A percentile compares a stretch with the other conserved stretches of the same genome.
Conservation (phyloP, 2,329 filamentous ascomycete species). For the Fusarium robinianum region DNA sequence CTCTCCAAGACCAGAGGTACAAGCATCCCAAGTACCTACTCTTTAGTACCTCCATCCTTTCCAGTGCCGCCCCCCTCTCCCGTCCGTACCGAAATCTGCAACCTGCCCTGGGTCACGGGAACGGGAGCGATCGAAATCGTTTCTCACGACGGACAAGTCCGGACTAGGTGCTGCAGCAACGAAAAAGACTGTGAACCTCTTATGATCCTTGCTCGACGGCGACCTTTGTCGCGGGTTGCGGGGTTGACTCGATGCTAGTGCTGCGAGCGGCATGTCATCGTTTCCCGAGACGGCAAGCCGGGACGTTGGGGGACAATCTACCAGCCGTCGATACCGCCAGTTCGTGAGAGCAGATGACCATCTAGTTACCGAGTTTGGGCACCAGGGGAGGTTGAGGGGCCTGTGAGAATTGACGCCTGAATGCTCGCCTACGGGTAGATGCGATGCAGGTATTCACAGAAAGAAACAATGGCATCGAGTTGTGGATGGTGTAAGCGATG, state of each 20-base stretch:
- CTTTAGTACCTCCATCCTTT: too few relatives aligned
- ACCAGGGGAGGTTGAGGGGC: too few relatives aligned
- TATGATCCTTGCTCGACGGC: conserved; percentile 28
- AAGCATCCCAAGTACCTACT: conserved; percentile 24
- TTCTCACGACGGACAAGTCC: too few relatives aligned
- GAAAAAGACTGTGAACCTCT: conserved; percentile 1
- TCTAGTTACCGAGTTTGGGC: neutral
- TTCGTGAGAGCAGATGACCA: conserved; percentile 1
- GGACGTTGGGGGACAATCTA: conserved; percentile 6
- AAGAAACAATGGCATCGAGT: too few relatives aligned
- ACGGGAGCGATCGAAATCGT: conserved; percentile 18
- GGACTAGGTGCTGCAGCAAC: too few relatives aligned
- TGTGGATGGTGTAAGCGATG: too few relatives aligned
- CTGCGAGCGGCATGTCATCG: conserved; percentile 24
- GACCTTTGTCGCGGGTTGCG: conserved; percentile 24
- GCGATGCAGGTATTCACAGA: too few relatives aligned
- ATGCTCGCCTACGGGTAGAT: neutral
- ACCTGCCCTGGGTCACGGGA: too few relatives aligned
- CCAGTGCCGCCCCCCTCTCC: too few relatives aligned
- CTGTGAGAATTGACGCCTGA: too few relatives aligned
- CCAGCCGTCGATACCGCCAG: conserved; percentile 16
- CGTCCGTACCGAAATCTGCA: too few relatives aligned
- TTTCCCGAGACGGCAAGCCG: conserved; percentile 28
- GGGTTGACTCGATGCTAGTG: conserved; percentile 34
- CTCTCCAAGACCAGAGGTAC: conserved; percentile 17